Percentiles rank a stretch among this genome's conserved stretches.
Conservation (phyloP, 768 basidiomycete species). For the Russula griseocarnosa region DNA sequence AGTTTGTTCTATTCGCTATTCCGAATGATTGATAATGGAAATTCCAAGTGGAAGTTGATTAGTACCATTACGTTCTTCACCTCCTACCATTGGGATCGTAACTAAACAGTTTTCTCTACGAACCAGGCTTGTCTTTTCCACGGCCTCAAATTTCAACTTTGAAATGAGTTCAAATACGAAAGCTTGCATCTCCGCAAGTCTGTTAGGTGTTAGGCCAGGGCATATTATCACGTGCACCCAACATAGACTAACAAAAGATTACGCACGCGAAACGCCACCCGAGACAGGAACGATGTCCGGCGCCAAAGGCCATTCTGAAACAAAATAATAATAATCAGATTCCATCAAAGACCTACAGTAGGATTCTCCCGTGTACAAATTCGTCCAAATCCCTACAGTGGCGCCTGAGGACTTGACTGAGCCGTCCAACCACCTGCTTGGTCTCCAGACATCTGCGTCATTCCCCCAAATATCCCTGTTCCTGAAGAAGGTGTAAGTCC, state of each 20-base stretch:
- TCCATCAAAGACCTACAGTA: background rate
- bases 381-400: slow-evolving; percentile 16
- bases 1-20: background rate
- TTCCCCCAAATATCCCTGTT: slow-evolving; percentile 21
- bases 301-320: slow-evolving; percentile 22
- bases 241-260: background rate
- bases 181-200: slow-evolving; percentile 49
- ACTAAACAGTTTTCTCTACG: slow-evolving; percentile 31
- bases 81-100: slow-evolving; percentile 20
- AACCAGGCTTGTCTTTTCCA: slow-evolving; percentile 33
- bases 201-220: background rate
- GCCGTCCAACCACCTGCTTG: slow-evolving; percentile 21
- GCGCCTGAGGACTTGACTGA: slow-evolving; percentile 6
- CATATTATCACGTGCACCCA: background rate
- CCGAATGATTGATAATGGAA: slow-evolving; percentile 14
- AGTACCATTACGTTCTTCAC: slow-evolving; percentile 18
- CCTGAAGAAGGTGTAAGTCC: background rate
- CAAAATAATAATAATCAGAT: background rate
- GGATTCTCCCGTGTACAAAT: slow-evolving; percentile 6
- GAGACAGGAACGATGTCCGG: slow-evolving; percentile 21
- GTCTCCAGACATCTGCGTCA: slow-evolving; percentile 20
- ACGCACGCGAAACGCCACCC: slow-evolving; percentile 24
- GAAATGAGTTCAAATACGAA: slow-evolving; percentile 55
- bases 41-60: slow-evolving; percentile 23
- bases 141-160: slow-evolving; percentile 48